Evolutionary conservation across 2,329 filamentous ascomycete species (phyloP), one percentile per base, ranked within the genome.

Genomic region (Onygena corvina): DNA sequence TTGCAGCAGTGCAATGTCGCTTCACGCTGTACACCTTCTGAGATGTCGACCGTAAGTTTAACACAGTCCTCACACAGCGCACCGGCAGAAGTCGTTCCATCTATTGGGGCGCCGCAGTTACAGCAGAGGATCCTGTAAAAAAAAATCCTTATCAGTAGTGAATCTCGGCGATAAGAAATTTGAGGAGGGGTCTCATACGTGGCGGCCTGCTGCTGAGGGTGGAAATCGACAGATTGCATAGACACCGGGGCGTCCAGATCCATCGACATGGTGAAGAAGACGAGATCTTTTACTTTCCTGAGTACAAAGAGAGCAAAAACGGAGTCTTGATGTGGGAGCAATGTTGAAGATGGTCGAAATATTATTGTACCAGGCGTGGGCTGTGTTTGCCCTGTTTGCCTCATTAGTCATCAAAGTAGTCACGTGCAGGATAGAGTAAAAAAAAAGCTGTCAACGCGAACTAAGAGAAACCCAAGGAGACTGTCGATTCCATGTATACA

Each of bases 51-150:
- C 45, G 88, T 93, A 58, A 93, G 79, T 67, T 94, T 94, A 64
- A 96, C 81, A 68, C 92, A 96, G 73, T 96, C 90, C 67, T 87
- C 87, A 72, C 92, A 98, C 50, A 95, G 81, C 34, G 92, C 89
- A 54, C 88, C 88, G 48, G 84, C 82, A 21, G 86, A 76, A 11
- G 81, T 80, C 14, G 88, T 94, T 67, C 92, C 92, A 68, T 95
- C 89, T 61, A 98, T 94, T 33, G 90, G 83, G 53, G 86, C 88
- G 63, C 90, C 92, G 68, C 92, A 98, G 75, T 96, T 94, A 73
- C 87, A 94, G 70, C 92, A 98, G 51, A 98, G 84, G 63, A 96
- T 94, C n/a, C 81, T 86, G 52, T 21, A 45, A 48, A 46, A 31
- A 50, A 30, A 45, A 18, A 53, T 55, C 57, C 56, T 46, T 45